A percentile compares a stretch with the other conserved stretches of the same genome.
These are phyloP conservation scores for Heteromeles arbutifolia DNA, from an alignment of 306 rosid species.

Conservation along the genomic window DNA sequence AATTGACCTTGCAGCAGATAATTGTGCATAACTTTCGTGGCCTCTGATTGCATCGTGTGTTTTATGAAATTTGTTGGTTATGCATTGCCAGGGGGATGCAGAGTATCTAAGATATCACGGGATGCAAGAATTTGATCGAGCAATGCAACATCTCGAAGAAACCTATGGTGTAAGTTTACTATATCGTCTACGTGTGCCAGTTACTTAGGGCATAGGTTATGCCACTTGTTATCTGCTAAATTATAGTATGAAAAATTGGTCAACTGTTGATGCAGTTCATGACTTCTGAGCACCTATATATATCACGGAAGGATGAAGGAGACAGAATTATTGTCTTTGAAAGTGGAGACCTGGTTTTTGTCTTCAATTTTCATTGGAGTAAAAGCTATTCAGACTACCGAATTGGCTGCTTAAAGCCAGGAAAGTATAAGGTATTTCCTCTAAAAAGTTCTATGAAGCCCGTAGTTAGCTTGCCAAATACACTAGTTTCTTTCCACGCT, in stretches of 20 bases:
- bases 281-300: constrained; percentile 80
- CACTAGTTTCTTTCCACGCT: not conserved
- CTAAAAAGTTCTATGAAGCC: not conserved
- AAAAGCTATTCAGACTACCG: constrained; percentile 80
- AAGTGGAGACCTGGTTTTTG: constrained; percentile 77
- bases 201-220: not conserved
- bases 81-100: constrained; percentile 70
- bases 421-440: constrained; percentile 76
- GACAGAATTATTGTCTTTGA: constrained; percentile 71
- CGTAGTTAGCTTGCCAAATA: not conserved
- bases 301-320: constrained; percentile 73
- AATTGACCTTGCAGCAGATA: not conserved
- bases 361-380: constrained; percentile 91
- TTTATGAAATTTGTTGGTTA: constrained; percentile 7
- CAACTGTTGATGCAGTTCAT: constrained; percentile 69
- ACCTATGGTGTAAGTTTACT: constrained; percentile 61
- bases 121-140: constrained; percentile 93
- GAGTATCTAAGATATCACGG: constrained; percentile 69
- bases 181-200: not conserved
- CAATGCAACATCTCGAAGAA: constrained; percentile 96
- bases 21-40: not conserved
- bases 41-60: not conserved
- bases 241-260: not conserved
- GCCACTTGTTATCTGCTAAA: not conserved
- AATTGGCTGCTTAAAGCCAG: constrained; percentile 78